These are phyloP conservation scores for Cutaneotrichosporon dermatis DNA, from an alignment of 1,284 basidiomycete genomes.

Conservation along the genomic window DNA sequence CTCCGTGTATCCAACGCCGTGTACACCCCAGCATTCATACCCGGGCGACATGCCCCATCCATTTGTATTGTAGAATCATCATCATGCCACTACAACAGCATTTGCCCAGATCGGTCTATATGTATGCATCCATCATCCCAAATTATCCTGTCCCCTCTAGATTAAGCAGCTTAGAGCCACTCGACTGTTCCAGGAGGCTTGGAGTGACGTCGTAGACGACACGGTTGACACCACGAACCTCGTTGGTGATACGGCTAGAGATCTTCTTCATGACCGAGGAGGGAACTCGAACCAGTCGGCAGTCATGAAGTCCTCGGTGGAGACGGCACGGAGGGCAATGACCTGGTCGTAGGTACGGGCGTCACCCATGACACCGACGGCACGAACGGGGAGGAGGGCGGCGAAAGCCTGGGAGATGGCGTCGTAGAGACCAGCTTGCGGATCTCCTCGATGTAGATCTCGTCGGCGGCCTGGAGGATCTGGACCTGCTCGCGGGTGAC, in stretches of 20 bases:
- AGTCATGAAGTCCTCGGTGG: conserved; percentile 95
- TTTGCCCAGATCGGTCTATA: not conserved
- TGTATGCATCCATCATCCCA: conserved; percentile 6
- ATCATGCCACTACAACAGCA: not conserved
- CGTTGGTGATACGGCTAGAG: conserved; percentile 96
- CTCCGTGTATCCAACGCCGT: too few species aligned
- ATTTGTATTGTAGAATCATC: not conserved
- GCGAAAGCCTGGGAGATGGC: conserved; percentile 97
- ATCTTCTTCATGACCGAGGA: conserved; percentile 81
- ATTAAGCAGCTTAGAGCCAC: conserved; percentile 34
- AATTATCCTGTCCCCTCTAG: not conserved
- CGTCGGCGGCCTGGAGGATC: conserved; percentile 91
- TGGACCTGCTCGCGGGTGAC: conserved; percentile 89
- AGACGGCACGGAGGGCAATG: conserved; percentile 80
- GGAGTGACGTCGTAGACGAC: conserved; percentile 96
- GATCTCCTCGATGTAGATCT: conserved; percentile 98
- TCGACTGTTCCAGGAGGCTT: conserved; percentile 79
- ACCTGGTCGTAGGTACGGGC: conserved; percentile 95
- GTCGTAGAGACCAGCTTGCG: conserved; percentile 87
- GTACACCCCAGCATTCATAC: not conserved
- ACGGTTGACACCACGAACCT: conserved; percentile 79
- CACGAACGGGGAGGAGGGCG: conserved; percentile 90
- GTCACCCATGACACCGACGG: conserved; percentile 98
- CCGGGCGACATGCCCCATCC: not conserved
- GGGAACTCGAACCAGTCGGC: conserved; percentile 98